Evolutionary conservation across 495 filamentous ascomycete species (phyloP).

Genomic region (Neurospora sublineolata): DNA sequence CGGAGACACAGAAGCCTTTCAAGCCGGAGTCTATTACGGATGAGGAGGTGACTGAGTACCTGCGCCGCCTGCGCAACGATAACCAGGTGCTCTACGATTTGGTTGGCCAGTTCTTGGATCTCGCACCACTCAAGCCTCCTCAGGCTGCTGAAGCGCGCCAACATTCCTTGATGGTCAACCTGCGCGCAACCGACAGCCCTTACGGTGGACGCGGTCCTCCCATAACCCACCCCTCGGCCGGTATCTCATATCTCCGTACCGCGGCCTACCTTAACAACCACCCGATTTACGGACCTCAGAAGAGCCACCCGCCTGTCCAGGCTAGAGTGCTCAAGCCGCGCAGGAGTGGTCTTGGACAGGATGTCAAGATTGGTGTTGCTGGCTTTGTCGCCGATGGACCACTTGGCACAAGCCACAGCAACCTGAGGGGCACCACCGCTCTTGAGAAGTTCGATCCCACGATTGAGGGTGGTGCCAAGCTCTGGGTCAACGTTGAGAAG

Average conservation of each 20-base stretch:
- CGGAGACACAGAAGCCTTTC: slow-evolving; percentile 15
- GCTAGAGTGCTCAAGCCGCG: slow-evolving; percentile 57
- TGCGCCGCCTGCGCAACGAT: slow-evolving; percentile 48
- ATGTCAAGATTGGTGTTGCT: slow-evolving; percentile 32
- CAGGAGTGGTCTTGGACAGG: neutral
- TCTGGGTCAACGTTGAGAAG: slow-evolving; percentile 45
- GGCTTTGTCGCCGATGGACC: slow-evolving; percentile 33
- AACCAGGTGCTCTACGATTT: slow-evolving; percentile 32
- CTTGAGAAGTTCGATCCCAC: slow-evolving; percentile 44
- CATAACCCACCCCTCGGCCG: slow-evolving; percentile 82
- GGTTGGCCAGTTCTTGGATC: slow-evolving; percentile 45
- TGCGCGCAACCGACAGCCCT: slow-evolving; percentile 19
- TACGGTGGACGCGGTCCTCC: slow-evolving; percentile 57
- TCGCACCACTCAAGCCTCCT: slow-evolving; percentile 29
- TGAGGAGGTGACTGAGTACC: slow-evolving; percentile 45
- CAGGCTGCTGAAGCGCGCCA: neutral
- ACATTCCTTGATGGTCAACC: slow-evolving; percentile 3
- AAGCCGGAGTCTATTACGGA: slow-evolving; percentile 40
- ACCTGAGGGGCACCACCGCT: slow-evolving; percentile 16
- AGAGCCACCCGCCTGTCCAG: slow-evolving; percentile 46
- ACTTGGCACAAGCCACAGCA: slow-evolving; percentile 17
- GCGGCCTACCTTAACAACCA: slow-evolving; percentile 63
- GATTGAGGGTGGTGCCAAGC: slow-evolving; percentile 53
- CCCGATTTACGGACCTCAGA: slow-evolving; percentile 69
- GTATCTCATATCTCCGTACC: slow-evolving; percentile 73